phyloP scores from a whole-genome alignment of 352 stramenopile species.

The Globisporangium viniferum region DNA sequence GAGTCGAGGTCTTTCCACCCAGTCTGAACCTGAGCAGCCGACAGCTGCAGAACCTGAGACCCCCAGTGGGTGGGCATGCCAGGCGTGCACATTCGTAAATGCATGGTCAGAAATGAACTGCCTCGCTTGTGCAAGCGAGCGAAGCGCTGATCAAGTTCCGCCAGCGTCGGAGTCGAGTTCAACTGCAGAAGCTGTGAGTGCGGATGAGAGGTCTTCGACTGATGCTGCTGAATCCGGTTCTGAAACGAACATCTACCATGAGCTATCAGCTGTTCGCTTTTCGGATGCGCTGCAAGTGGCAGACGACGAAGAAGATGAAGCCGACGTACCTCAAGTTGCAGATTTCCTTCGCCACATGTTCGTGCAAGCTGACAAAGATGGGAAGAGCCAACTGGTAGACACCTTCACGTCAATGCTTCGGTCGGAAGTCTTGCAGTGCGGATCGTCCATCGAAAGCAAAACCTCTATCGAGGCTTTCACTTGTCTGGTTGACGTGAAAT shows the following conservation, averaged over 20 bases:
- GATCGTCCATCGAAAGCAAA: constrained; percentile 32
- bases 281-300: constrained; percentile 32
- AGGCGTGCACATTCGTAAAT: constrained; percentile 70
- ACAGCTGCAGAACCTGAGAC: neutral
- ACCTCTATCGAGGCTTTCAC: constrained; percentile 27
- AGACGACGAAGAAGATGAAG: constrained; percentile 18
- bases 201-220: neutral
- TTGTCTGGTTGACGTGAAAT: constrained; percentile 21
- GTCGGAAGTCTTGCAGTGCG: constrained; percentile 23
- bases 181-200: neutral
- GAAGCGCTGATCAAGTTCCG: constrained; percentile 36
- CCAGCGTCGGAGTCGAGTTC: constrained; percentile 8
- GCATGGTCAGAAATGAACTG: constrained; percentile 47
- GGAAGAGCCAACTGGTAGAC: constrained; percentile 6
- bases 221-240: neutral
- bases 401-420: constrained; percentile 16
- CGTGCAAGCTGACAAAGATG: constrained; percentile 16
- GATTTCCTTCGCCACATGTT: constrained; percentile 32
- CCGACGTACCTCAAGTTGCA: constrained; percentile 24
- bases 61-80: constrained; percentile 46
- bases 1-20: constrained; percentile 8
- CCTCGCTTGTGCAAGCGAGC: constrained; percentile 51
- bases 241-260: constrained; percentile 16
- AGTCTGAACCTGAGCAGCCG: neutral
- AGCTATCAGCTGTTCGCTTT: constrained; percentile 32